Conservation (phyloP, 1,284 basidiomycete species). For the Cutaneotrichosporon sp. region DNA sequence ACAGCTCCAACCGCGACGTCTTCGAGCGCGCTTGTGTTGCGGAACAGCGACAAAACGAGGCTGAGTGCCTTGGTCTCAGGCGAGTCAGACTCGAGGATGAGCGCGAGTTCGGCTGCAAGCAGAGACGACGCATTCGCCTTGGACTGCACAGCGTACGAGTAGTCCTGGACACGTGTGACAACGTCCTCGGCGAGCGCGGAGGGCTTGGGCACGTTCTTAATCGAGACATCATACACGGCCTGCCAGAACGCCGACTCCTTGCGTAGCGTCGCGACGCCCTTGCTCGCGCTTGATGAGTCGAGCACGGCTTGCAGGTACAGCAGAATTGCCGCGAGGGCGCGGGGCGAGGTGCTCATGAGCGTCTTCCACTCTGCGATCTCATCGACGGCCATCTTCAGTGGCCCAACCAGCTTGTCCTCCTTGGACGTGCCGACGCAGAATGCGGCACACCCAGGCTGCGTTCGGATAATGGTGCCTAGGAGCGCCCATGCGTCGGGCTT, state of each 20-base stretch:
- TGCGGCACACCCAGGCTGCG: slow-evolving; percentile 78
- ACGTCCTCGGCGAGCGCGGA: slow-evolving; percentile 36
- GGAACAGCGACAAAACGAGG: slow-evolving; percentile 38
- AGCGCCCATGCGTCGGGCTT: slow-evolving; percentile 77
- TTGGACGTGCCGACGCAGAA: slow-evolving; percentile 67
- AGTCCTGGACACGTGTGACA: slow-evolving; percentile 45
- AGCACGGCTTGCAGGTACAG: slow-evolving; percentile 68
- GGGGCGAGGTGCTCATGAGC: slow-evolving; percentile 68
- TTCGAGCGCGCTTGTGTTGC: slow-evolving; percentile 38
- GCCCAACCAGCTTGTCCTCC: slow-evolving; percentile 42
- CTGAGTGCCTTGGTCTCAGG: slow-evolving; percentile 30
- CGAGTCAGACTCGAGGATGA: slow-evolving; percentile 24
- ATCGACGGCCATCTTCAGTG: slow-evolving; percentile 55
- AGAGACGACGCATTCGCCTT: slow-evolving; percentile 40
- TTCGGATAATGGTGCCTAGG: slow-evolving; percentile 72
- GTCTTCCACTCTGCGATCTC: slow-evolving; percentile 59
- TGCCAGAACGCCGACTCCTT: slow-evolving; percentile 35
- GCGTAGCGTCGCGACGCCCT: slow-evolving; percentile 23
- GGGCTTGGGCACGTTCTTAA: slow-evolving; percentile 31
- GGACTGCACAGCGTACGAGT: slow-evolving; percentile 58
- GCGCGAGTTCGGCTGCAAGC: slow-evolving; percentile 32
- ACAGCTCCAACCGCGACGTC: slow-evolving; percentile 27
- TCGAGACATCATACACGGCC: slow-evolving; percentile 32
- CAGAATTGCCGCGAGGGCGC: slow-evolving; percentile 68
- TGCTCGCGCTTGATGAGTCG: slow-evolving; percentile 24